These are phyloP conservation scores for Plectranthus barbatus DNA, from an alignment of 257 asterid species.

Conservation along the genomic window DNA sequence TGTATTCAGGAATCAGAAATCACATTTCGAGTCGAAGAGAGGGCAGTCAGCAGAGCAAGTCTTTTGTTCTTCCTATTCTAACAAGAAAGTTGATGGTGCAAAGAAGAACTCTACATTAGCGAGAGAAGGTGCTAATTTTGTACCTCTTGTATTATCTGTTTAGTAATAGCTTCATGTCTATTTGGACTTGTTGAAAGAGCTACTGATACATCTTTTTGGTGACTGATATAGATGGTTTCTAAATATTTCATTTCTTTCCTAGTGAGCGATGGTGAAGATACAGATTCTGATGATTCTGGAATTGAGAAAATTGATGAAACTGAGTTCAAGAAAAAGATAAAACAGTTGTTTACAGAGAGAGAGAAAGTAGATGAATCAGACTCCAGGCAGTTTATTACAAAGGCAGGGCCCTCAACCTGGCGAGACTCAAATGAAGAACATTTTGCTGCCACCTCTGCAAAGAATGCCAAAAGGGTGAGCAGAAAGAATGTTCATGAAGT, in stretches of 20 bases:
- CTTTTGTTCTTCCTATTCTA: background rate
- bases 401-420: background rate
- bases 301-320: conserved; percentile 13
- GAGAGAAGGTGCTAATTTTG: background rate
- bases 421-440: background rate
- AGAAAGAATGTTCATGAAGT: background rate
- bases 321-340: conserved; percentile 5
- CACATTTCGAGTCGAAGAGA: conserved; percentile 2
- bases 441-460: background rate
- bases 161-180: background rate
- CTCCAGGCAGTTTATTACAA: background rate
- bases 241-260: background rate
- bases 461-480: background rate
- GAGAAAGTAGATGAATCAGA: too few species aligned
- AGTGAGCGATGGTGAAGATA: conserved; percentile 13
- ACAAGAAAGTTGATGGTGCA: background rate
- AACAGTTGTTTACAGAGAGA: too few species aligned
- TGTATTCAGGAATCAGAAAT: conserved; percentile 2
- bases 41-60: background rate
- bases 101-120: background rate
- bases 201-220: background rate
- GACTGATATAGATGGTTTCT: background rate
- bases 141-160: background rate
- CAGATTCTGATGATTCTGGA: background rate
- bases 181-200: background rate